These are phyloP conservation scores for Hemisphaericaspora subhashii DNA, from an alignment of 1,139 yeast species.

Conservation along the genomic window DNA sequence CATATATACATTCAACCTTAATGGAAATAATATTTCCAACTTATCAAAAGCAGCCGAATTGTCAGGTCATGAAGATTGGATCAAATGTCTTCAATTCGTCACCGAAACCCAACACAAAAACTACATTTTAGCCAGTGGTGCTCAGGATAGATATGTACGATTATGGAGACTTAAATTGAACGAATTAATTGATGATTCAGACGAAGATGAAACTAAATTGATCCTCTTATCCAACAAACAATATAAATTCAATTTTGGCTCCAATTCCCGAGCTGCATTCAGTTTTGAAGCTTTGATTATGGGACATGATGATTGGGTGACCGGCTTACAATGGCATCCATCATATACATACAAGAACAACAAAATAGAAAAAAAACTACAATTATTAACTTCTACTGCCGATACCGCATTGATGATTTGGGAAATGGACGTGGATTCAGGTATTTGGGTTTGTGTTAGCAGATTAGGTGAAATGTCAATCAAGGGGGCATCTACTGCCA, in stretches of 20 bases:
- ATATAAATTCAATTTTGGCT: slow-evolving; percentile 49
- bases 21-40: slow-evolving; percentile 11
- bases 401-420: slow-evolving; percentile 96
- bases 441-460: slow-evolving; percentile 83
- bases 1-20: slow-evolving; percentile 49
- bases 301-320: slow-evolving; percentile 99
- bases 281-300: slow-evolving; percentile 89
- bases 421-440: slow-evolving; percentile 85
- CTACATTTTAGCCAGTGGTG: slow-evolving; percentile 75
- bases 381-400: slow-evolving; percentile 82
- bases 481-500: slow-evolving; percentile 97
- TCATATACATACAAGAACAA: slow-evolving; percentile 11
- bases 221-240: slow-evolving; percentile 64
- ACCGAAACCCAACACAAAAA: slow-evolving; percentile 46
- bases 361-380: slow-evolving; percentile 36
- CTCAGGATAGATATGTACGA: slow-evolving; percentile 87
- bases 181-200: slow-evolving; percentile 55
- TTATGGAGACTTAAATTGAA: slow-evolving; percentile 74
- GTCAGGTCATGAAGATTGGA: slow-evolving; percentile 94
- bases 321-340: slow-evolving; percentile 82
- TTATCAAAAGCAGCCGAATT: slow-evolving; percentile 51
- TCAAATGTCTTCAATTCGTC: slow-evolving; percentile 68
- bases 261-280: slow-evolving; percentile 50
- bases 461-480: slow-evolving; percentile 90
- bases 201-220: slow-evolving; percentile 55